Conservation (phyloP, 1,284 basidiomycete genomes). For the Cryptococcus floricola region DNA sequence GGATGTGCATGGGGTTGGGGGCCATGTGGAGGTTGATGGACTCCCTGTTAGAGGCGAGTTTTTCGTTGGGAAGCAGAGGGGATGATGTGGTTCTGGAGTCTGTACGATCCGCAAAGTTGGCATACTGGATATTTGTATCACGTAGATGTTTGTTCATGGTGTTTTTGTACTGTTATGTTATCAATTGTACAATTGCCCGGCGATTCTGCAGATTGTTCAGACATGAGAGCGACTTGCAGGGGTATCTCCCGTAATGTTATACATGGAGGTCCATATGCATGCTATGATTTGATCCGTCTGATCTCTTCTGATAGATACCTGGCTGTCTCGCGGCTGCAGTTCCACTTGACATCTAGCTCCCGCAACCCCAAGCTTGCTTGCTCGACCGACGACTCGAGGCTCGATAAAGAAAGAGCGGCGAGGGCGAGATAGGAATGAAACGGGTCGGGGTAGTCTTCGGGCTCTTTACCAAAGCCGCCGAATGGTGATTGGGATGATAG, state of each 20-base stretch:
- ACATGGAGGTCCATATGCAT: not conserved
- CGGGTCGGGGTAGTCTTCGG: slow-evolving; percentile 76
- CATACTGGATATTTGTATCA: slow-evolving; percentile 2
- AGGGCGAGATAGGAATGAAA: slow-evolving; percentile 87
- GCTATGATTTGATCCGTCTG: slow-evolving; percentile 3
- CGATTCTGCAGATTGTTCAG: no score
- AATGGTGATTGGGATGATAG: slow-evolving; percentile 72
- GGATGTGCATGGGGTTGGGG: slow-evolving; percentile 28
- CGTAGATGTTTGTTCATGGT: not conserved
- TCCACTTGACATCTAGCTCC: slow-evolving; percentile 63
- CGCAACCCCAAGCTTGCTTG: slow-evolving; percentile 50
- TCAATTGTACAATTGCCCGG: no score
- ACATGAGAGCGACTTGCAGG: not conserved
- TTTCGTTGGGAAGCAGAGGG: slow-evolving; percentile 35
- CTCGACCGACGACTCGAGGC: slow-evolving; percentile 38
- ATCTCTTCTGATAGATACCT: slow-evolving; percentile 57
- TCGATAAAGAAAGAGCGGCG: slow-evolving; percentile 69
- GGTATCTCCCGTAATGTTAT: not conserved
- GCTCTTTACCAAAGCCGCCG: slow-evolving; percentile 78
- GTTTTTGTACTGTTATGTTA: not conserved
- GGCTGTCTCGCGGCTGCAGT: slow-evolving; percentile 62
- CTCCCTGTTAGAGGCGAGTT: slow-evolving; percentile 44
- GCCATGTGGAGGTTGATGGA: slow-evolving; percentile 24
- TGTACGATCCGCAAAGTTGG: not conserved
- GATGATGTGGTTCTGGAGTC: not conserved